A percentile compares a stretch with the other conserved stretches of the same genome.
Evolutionary conservation across 1,284 basidiomycete species (phyloP).

Genomic region (Athelia sp.): DNA sequence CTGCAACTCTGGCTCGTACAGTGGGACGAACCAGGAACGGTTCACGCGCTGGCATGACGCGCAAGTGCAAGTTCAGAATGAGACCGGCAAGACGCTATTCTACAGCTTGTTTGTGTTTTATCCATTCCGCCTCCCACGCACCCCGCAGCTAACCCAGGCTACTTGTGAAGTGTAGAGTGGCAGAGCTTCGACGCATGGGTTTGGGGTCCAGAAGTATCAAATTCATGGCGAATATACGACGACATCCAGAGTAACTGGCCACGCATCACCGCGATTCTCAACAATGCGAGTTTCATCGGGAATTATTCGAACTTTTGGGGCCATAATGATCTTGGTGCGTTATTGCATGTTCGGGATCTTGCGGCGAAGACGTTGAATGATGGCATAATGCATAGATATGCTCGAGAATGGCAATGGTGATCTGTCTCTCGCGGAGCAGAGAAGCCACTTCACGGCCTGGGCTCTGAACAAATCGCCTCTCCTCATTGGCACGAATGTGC

Average conservation of each 20-base stretch:
- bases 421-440: conserved; percentile 17
- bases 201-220: conserved; percentile 18
- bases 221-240: conserved; percentile 19
- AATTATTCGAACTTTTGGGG: conserved; percentile 17
- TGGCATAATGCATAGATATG: conserved; percentile 17
- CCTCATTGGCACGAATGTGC: conserved; percentile 20
- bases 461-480: conserved; percentile 18
- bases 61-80: conserved; percentile 17
- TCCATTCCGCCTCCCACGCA: too few relatives aligned
- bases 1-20: conserved; percentile 13
- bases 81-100: background rate
- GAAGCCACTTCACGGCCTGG: conserved; percentile 20
- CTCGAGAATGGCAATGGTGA: conserved; percentile 21
- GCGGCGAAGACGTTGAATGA: conserved; percentile 4
- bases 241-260: conserved; percentile 19
- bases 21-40: conserved; percentile 15
- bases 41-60: conserved; percentile 21
- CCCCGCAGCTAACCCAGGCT: too few relatives aligned
- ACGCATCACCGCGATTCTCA: conserved; percentile 18
- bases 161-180: conserved; percentile 18
- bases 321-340: conserved; percentile 19
- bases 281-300: conserved; percentile 21
- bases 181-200: conserved; percentile 21
- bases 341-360: background rate
- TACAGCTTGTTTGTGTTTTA: too few relatives aligned